Conservation (phyloP, 176 grass and related monocot genomes). For the Carex scoparia region DNA sequence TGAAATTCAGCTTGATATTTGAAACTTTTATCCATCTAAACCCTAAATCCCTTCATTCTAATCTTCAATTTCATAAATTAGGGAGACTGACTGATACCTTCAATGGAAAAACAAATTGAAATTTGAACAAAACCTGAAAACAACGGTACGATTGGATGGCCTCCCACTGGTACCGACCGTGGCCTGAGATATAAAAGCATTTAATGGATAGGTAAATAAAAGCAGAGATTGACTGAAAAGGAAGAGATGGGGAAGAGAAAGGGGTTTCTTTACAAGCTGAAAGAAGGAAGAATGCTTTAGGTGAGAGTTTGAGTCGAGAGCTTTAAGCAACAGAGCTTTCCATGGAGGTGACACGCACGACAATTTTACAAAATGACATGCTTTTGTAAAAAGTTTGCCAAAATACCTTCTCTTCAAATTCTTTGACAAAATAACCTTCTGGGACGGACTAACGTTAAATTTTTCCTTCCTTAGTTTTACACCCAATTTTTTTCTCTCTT, state of each 20-base stretch:
- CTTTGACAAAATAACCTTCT: too few species aligned
- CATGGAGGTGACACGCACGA: too few species aligned
- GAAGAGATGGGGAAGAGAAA: neutral
- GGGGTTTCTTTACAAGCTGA: constrained; percentile 34
- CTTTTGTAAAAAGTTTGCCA: too few species aligned
- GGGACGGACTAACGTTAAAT: too few species aligned
- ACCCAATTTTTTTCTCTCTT: too few species aligned
- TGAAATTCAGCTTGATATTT: neutral
- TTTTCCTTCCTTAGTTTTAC: too few species aligned
- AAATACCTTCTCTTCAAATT: too few species aligned
- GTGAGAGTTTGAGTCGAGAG: too few species aligned
- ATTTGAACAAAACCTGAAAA: constrained; percentile 50
- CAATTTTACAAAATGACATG: too few species aligned
- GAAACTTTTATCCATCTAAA: neutral
- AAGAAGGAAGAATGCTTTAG: too few species aligned
- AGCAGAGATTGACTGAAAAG: neutral
- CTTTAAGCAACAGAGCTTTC: too few species aligned
- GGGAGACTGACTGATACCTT: neutral
- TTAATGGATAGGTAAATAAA: neutral
- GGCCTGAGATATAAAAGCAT: constrained; percentile 35
- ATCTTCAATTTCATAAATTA: neutral
- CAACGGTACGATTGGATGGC: constrained; percentile 82
- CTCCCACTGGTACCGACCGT: constrained; percentile 46
- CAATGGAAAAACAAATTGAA: neutral
- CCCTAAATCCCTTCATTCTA: neutral